These are phyloP conservation scores for Gossypium aridum DNA, from an alignment of 441 rosid genomes.

Conservation along the genomic window DNA sequence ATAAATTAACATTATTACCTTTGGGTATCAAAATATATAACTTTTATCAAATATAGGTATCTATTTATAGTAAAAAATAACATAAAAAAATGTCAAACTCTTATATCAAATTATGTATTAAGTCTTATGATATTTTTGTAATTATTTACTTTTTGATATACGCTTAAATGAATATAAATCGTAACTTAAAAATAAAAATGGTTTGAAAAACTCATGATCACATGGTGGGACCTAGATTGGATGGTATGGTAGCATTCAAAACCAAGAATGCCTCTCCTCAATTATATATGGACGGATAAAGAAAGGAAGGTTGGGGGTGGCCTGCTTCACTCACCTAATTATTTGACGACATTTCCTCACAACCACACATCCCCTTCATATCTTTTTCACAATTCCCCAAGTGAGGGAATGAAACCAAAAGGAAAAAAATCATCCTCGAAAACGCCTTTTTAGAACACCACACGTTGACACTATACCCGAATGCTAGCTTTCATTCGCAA, in stretches of 20 bases:
- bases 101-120: too few relatives aligned
- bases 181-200: too few relatives aligned
- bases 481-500: background rate
- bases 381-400: background rate
- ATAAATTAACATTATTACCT: too few relatives aligned
- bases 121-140: too few relatives aligned
- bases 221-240: slow-evolving; percentile 29
- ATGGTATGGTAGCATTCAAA: slow-evolving; percentile 6
- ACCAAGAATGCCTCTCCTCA: slow-evolving; percentile 10
- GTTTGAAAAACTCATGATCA: slow-evolving; percentile 3
- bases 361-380: slow-evolving; percentile 5
- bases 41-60: too few relatives aligned
- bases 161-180: too few relatives aligned
- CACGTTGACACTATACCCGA: background rate
- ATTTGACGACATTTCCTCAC: slow-evolving; percentile 10
- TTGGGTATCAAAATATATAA: too few relatives aligned
- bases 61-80: too few relatives aligned
- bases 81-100: too few relatives aligned
- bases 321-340: background rate
- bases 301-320: background rate
- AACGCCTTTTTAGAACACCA: background rate
- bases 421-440: background rate
- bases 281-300: slow-evolving; percentile 6
- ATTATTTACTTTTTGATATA: too few relatives aligned
- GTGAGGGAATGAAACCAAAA: background rate